Percentiles rank a stretch among this genome's conserved stretches.
Conservation (phyloP, 73 alveolate species). For the Tetrahymena elliotti region DNA sequence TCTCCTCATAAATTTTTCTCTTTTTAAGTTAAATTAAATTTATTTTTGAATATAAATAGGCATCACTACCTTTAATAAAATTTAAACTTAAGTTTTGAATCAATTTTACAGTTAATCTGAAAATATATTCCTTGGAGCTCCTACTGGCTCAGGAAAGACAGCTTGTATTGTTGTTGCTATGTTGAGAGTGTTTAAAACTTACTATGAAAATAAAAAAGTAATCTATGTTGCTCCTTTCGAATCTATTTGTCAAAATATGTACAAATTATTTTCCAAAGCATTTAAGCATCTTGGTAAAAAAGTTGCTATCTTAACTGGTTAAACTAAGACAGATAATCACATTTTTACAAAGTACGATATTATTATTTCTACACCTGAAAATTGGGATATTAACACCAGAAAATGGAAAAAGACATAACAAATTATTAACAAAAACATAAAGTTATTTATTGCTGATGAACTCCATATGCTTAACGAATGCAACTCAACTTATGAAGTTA, state of each 20-base stretch:
- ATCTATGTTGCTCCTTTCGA: conserved; percentile 62
- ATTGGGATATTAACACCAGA: conserved; percentile 79
- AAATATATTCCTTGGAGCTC: conserved; percentile 86
- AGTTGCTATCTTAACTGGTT: conserved; percentile 48
- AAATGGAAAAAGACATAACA: conserved; percentile 65
- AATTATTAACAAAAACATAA: conserved; percentile 14
- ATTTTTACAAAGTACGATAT: conserved; percentile 37
- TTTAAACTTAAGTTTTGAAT: conserved; percentile 85
- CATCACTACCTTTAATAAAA: conserved; percentile 62
- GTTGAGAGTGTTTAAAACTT: conserved; percentile 60
- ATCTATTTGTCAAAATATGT: conserved; percentile 26
- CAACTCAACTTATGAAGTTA: conserved; percentile 63
- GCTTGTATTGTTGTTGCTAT: conserved; percentile 80
- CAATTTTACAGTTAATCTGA: conserved; percentile 74
- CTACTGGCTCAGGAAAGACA: conserved; percentile 77
- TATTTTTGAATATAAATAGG: background rate
- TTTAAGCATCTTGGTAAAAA: conserved; percentile 10
- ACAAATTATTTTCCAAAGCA: conserved; percentile 33
- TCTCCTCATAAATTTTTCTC: no score
- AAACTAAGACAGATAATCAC: conserved; percentile 36
- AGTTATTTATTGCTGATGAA: conserved; percentile 76
- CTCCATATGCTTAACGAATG: conserved; percentile 65
- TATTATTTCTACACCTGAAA: conserved; percentile 53
- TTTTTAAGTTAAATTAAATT: background rate
- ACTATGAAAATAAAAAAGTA: conserved; percentile 48